Conservation (phyloP, 2,329 filamentous ascomycete genomes). For the Exophiala sp. region DNA sequence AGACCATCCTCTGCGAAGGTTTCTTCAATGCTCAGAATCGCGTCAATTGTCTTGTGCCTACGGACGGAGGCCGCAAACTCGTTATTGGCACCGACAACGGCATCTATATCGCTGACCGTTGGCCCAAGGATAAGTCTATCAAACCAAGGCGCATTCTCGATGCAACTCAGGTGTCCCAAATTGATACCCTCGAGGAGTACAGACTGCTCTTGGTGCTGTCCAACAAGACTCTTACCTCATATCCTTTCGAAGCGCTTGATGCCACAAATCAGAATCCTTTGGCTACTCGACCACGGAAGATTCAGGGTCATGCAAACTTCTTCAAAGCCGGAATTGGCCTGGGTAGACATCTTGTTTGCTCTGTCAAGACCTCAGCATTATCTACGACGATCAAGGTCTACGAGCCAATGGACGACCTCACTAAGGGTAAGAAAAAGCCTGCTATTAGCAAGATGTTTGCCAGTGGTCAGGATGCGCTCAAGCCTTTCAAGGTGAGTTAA, state of each 20-base stretch:
- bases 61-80: constrained; percentile 94
- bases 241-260: constrained; percentile 81
- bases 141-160: constrained; percentile 83
- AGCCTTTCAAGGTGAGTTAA: constrained; percentile 72
- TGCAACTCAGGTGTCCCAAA: constrained; percentile 81
- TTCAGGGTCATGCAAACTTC: constrained; percentile 95
- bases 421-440: constrained; percentile 91
- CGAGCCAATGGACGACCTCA: constrained; percentile 92
- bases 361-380: constrained; percentile 87
- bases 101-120: constrained; percentile 87
- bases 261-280: constrained; percentile 70
- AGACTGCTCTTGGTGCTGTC: constrained; percentile 84
- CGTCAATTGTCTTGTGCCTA: constrained; percentile 91
- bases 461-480: constrained; percentile 86
- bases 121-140: constrained; percentile 70
- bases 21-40: constrained; percentile 88
- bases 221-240: constrained; percentile 89
- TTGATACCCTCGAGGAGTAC: constrained; percentile 95
- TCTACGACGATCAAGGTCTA: constrained; percentile 99
- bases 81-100: constrained; percentile 93
- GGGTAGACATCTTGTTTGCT: constrained; percentile 90
- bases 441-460: constrained; percentile 96
- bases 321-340: constrained; percentile 97
- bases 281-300: constrained; percentile 87
- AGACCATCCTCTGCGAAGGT: constrained; percentile 70